A percentile compares a stretch with the other conserved stretches of the same genome.
Conservation (phyloP, 108 stramenopile species). For the Fistulifera solaris region DNA sequence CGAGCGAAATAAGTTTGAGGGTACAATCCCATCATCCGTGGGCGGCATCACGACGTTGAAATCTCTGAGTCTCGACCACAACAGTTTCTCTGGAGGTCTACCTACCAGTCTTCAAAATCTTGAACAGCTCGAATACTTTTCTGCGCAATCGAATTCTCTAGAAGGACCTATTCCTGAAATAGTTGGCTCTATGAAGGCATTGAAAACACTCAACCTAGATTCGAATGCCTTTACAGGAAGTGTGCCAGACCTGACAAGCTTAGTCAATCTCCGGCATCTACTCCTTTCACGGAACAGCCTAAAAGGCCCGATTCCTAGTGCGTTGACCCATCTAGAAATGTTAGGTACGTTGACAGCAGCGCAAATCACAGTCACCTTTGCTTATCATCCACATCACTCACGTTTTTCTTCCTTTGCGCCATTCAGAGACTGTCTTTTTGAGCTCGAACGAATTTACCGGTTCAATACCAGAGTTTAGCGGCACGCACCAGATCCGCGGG, state of each 20-base stretch:
- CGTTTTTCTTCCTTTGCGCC: not conserved
- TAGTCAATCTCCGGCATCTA: conserved; percentile 15
- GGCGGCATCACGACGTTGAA: conserved; percentile 22
- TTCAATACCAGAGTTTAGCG: conserved; percentile 40
- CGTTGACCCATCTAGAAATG: not conserved
- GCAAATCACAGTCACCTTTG: not conserved
- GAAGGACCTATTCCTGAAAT: conserved; percentile 42
- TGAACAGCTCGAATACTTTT: conserved; percentile 22
- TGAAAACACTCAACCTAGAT: conserved; percentile 35
- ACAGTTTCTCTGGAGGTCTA: conserved; percentile 15
- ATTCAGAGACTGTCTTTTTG: conserved; percentile 21
- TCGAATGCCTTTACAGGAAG: conserved; percentile 44
- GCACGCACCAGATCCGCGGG: conserved; percentile 24
- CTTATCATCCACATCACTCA: not conserved
- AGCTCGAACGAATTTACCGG: conserved; percentile 43
- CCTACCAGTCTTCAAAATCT: conserved; percentile 13
- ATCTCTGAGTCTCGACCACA: conserved; percentile 20
- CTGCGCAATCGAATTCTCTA: conserved; percentile 28
- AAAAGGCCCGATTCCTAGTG: conserved; percentile 21
- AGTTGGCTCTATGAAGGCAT: conserved; percentile 16
- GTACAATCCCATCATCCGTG: conserved; percentile 38
- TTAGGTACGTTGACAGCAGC: conserved; percentile 10
- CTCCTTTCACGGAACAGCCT: conserved; percentile 29
- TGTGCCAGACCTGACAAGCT: conserved; percentile 16
- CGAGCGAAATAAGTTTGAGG: conserved; percentile 49